These are phyloP conservation scores for Neobulgaria alba DNA, from an alignment of 2,329 filamentous ascomycete species.

Conservation along the genomic window DNA sequence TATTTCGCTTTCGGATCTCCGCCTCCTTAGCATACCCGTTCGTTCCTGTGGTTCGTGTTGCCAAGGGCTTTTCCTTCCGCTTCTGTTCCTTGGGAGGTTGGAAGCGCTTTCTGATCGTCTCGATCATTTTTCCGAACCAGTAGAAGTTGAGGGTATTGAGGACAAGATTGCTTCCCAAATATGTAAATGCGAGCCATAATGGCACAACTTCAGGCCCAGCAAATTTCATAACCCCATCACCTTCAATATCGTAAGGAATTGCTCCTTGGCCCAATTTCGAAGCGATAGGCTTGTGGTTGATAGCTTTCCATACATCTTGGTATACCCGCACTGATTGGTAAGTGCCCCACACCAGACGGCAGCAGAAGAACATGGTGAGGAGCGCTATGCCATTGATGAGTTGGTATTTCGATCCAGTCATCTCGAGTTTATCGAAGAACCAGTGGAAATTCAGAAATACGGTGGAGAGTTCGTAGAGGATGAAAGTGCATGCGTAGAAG, in stretches of 20 bases:
- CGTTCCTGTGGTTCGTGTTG: slow-evolving; percentile 21
- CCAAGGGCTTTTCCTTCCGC: slow-evolving; percentile 25
- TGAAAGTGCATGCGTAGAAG: slow-evolving; percentile 72
- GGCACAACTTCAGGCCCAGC: slow-evolving; percentile 49
- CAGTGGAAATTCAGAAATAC: slow-evolving; percentile 85
- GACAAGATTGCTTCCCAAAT: slow-evolving; percentile 60
- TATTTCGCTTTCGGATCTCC: slow-evolving; percentile 24
- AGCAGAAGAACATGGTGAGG: slow-evolving; percentile 65
- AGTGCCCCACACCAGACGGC: slow-evolving; percentile 69
- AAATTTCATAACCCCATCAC: slow-evolving; percentile 40
- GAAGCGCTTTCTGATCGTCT: slow-evolving; percentile 69
- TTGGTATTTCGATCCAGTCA: slow-evolving; percentile 67
- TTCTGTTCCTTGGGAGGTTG: slow-evolving; percentile 37
- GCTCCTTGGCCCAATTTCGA: slow-evolving; percentile 30
- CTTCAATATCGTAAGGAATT: slow-evolving; percentile 27
- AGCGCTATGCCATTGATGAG: slow-evolving; percentile 70
- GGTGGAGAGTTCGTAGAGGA: slow-evolving; percentile 79
- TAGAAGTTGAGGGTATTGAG: slow-evolving; percentile 73
- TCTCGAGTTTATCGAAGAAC: slow-evolving; percentile 81
- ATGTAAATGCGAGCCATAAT: slow-evolving; percentile 59
- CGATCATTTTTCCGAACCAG: slow-evolving; percentile 85
- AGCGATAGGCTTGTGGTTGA: slow-evolving; percentile 37
- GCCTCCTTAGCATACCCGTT: slow-evolving; percentile 24
- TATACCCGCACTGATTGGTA: slow-evolving; percentile 64
- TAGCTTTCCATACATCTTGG: slow-evolving; percentile 55